A percentile compares a stretch with the other conserved stretches of the same genome.
phyloP scores from a whole-genome alignment of 2,329 filamentous ascomycete genomes.

The Aspergillus sp. region DNA sequence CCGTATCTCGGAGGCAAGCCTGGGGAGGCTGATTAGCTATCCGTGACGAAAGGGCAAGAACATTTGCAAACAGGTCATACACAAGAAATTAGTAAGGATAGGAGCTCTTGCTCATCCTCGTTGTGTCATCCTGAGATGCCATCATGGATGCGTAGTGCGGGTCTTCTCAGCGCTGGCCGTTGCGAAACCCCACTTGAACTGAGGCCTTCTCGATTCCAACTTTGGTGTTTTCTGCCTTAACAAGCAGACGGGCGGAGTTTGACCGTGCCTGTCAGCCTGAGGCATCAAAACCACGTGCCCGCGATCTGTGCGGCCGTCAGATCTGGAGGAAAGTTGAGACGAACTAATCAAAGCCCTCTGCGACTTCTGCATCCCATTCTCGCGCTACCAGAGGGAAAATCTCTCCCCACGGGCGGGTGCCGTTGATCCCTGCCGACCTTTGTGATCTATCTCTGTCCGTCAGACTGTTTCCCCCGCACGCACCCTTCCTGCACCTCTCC shows the following conservation, averaged over 20 bases:
- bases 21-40: not conserved
- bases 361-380: constrained; percentile 4
- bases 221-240: not conserved
- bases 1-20: not conserved
- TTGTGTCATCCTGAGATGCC: not conserved
- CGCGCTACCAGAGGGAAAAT: constrained; percentile 3
- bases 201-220: not conserved
- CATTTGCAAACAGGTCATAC: not conserved
- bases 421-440: constrained; percentile 10
- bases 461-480: not conserved
- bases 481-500: constrained; percentile 2
- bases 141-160: not conserved
- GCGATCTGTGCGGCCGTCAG: constrained; percentile 2
- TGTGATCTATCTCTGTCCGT: constrained; percentile 1
- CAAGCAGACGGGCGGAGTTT: too few relatives aligned
- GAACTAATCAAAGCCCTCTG: not conserved
- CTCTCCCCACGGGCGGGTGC: constrained; percentile 9
- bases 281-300: constrained; percentile 1
- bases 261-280: not conserved
- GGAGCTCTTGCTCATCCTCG: not conserved
- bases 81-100: not conserved
- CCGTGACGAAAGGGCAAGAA: constrained; percentile 1
- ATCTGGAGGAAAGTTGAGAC: not conserved
- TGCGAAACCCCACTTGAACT: not conserved
- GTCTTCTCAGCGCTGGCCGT: not conserved